Conservation (phyloP, 1,139 yeast species). For the Magnusiomyces tetraspermus region DNA sequence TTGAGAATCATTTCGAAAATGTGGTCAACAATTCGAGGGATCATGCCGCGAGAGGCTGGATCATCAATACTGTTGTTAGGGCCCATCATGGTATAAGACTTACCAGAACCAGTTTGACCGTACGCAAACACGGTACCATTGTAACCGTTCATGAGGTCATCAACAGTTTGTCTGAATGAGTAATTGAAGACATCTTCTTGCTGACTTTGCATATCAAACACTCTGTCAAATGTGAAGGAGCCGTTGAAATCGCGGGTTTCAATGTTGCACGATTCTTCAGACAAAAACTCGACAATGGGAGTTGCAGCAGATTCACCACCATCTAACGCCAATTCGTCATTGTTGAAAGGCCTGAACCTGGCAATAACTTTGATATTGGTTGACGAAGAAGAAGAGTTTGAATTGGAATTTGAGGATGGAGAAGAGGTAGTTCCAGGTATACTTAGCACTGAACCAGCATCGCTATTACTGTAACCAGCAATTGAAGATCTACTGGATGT, state of each 20-base stretch:
- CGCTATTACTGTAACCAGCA: not conserved
- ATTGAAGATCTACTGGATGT: slow-evolving; percentile 11
- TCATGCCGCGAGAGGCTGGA: slow-evolving; percentile 44
- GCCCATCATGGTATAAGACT: slow-evolving; percentile 83
- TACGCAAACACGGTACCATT: slow-evolving; percentile 81
- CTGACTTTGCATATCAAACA: slow-evolving; percentile 43
- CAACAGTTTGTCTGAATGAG: slow-evolving; percentile 50
- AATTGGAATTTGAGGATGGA: too few species aligned
- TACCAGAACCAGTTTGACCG: slow-evolving; percentile 88
- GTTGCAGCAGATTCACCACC: not conserved
- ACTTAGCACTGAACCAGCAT: not conserved
- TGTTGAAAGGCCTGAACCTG: slow-evolving; percentile 45
- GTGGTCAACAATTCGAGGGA: slow-evolving; percentile 64
- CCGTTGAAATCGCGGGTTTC: slow-evolving; percentile 37
- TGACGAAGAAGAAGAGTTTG: slow-evolving; percentile 1
- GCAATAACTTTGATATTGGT: slow-evolving; percentile 50
- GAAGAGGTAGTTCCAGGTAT: too few species aligned
- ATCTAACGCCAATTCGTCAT: not conserved
- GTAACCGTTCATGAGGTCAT: slow-evolving; percentile 66
- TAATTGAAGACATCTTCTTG: slow-evolving; percentile 56
- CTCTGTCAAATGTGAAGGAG: slow-evolving; percentile 56
- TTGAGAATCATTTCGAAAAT: slow-evolving; percentile 50
- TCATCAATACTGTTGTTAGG: slow-evolving; percentile 34
- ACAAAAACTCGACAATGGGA: slow-evolving; percentile 45
- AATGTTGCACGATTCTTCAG: slow-evolving; percentile 21